These are phyloP conservation scores for Phyllosticta capitalensis DNA, from an alignment of 2,329 filamentous ascomycete species.

Conservation along the genomic window DNA sequence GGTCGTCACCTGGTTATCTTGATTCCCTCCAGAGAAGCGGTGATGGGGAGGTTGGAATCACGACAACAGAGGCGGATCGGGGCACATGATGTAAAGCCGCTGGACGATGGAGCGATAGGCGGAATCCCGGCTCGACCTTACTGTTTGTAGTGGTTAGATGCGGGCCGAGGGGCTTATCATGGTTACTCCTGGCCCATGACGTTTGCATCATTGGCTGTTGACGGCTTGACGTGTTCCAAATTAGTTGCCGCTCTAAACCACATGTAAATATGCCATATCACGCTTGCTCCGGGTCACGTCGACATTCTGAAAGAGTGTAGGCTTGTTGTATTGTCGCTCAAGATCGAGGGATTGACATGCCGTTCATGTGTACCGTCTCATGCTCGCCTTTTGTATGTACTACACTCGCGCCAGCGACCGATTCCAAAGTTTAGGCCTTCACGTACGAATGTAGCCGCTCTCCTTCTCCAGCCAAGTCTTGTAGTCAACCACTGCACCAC, in stretches of 20 bases:
- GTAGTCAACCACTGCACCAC: constrained; percentile 34
- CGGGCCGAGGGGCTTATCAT: not conserved
- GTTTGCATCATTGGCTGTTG: not conserved
- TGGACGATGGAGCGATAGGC: not conserved
- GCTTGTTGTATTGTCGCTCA: not conserved
- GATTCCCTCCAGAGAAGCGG: not conserved
- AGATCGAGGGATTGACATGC: not conserved
- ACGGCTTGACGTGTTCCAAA: not conserved
- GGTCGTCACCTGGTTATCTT: not conserved
- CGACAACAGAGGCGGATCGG: not conserved
- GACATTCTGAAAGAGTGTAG: not conserved
- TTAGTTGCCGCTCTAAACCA: not conserved
- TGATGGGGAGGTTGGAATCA: not conserved
- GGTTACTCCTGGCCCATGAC: not conserved
- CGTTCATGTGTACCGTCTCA: not conserved
- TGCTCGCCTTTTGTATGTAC: not conserved
- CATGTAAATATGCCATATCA: not conserved
- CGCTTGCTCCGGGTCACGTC: not conserved
- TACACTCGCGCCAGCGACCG: too few species aligned
- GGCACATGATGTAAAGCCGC: not conserved
- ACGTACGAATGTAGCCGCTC: constrained; percentile 32
- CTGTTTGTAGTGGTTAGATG: not conserved
- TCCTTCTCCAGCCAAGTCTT: constrained; percentile 36
- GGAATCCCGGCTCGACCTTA: not conserved
- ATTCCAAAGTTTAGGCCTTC: not conserved